Percentiles rank a stretch among this genome's conserved stretches.
Evolutionary conservation across 176 grass and related monocot genomes (phyloP).

Genomic region (Ampelocalamus luodianensis): DNA sequence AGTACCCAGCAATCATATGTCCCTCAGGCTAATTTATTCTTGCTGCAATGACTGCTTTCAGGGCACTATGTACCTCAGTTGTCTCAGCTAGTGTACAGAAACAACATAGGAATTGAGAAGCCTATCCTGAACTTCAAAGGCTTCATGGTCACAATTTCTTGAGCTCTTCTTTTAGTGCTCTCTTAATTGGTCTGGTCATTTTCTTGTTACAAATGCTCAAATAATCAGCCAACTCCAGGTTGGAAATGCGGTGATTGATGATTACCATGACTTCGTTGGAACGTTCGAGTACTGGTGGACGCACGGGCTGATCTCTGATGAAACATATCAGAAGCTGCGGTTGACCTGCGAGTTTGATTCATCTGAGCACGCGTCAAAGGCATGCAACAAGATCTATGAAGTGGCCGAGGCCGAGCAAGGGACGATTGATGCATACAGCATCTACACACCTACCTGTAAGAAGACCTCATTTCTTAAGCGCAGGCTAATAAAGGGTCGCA

Average conservation of each 20-base stretch:
- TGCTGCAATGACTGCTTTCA: conserved; percentile 20
- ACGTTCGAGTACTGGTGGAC: conserved; percentile 96
- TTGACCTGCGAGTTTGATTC: conserved; percentile 57
- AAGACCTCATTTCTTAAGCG: conserved; percentile 47
- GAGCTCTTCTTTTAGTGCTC: not conserved
- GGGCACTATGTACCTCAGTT: conserved; percentile 48
- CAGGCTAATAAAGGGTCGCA: conserved; percentile 42
- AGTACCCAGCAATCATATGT: not conserved
- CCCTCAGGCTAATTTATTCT: not conserved
- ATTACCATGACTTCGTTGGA: conserved; percentile 84
- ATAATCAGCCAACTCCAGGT: conserved; percentile 52
- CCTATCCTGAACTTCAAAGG: conserved; percentile 45
- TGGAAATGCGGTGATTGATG: conserved; percentile 77
- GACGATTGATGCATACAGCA: conserved; percentile 85
- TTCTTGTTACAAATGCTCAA: conserved; percentile 12
- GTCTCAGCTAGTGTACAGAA: conserved; percentile 44
- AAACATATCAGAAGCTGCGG: conserved; percentile 69
- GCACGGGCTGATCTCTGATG: conserved; percentile 88
- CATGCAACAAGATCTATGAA: conserved; percentile 46
- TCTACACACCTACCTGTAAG: conserved; percentile 71
- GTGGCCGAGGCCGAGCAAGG: conserved; percentile 61
- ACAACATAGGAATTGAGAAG: not conserved
- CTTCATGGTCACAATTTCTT: conserved; percentile 50
- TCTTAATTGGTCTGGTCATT: not conserved
- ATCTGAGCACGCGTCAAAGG: conserved; percentile 55